phyloP scores from a whole-genome alignment of 192 early-diverging fungal species.

The Lunasporangiospora selenospora region DNA sequence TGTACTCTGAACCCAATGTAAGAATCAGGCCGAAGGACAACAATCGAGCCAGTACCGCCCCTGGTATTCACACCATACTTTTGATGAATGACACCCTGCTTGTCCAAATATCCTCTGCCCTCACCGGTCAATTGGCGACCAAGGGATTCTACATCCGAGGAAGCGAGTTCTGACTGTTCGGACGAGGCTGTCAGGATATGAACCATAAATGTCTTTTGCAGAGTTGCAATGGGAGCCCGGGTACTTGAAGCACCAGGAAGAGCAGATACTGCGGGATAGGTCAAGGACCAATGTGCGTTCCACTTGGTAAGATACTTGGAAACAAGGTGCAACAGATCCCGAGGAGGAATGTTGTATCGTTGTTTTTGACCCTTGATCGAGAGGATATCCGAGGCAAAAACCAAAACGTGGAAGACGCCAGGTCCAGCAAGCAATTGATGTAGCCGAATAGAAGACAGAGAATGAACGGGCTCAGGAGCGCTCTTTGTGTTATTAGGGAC shows the following conservation, averaged over 20 bases:
- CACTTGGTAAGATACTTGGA: neutral
- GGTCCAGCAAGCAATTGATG: conserved; percentile 30
- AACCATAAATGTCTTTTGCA: neutral
- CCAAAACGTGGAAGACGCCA: conserved; percentile 39
- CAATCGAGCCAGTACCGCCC: conserved; percentile 3
- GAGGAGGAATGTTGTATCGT: no score
- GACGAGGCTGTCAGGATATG: neutral
- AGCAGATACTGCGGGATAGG: neutral
- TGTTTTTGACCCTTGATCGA: no score
- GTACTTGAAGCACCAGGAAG: neutral
- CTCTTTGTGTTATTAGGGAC: no score
- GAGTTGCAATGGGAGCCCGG: neutral
- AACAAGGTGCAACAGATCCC: no score
- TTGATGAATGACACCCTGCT: neutral
- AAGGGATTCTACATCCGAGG: neutral
- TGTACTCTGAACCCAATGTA: conserved; percentile 12
- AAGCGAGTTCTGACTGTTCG: neutral
- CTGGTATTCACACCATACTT: neutral
- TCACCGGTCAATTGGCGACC: neutral
- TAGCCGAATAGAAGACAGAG: conserved; percentile 1
- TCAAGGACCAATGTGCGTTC: neutral
- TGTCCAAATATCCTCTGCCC: conserved; percentile 7
- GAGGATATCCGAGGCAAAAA: conserved; percentile 40
- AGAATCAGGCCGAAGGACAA: conserved; percentile 24
- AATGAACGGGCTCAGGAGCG: no score